A percentile compares a stretch with the other conserved stretches of the same genome.
phyloP scores from a whole-genome alignment of 805 yeast species.

The Schwanniomyces yamadae region DNA sequence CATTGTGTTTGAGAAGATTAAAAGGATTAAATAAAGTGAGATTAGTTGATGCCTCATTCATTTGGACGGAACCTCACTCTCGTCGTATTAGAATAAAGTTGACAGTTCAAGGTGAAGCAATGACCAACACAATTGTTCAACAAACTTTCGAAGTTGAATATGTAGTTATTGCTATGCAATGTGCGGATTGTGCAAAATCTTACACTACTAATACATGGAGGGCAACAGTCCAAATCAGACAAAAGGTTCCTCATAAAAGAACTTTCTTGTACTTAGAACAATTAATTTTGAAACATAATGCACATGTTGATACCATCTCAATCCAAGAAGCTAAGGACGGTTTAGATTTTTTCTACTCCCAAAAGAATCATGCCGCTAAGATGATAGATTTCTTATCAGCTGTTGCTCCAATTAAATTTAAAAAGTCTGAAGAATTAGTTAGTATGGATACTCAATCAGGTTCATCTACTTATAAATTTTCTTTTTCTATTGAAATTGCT shows the following conservation, averaged over 20 bases:
- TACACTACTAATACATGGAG: constrained; percentile 98
- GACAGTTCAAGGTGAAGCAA: constrained; percentile 96
- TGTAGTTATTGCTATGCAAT: constrained; percentile 91
- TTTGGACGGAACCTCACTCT: constrained; percentile 99
- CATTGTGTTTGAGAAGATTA: constrained; percentile 82
- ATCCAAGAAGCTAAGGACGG: constrained; percentile 94
- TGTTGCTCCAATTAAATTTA: constrained; percentile 80
- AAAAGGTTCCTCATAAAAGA: constrained; percentile 94
- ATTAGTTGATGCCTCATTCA: constrained; percentile 87
- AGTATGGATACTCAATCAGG: constrained; percentile 93
- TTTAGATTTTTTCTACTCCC: constrained; percentile 86
- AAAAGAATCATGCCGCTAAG: constrained; percentile 86
- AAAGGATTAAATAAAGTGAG: constrained; percentile 86
- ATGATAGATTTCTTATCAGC: constrained; percentile 87
- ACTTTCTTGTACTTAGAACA: constrained; percentile 95
- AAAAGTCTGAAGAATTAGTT: constrained; percentile 87
- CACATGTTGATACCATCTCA: constrained; percentile 90
- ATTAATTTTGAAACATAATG: constrained; percentile 85
- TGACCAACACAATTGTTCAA: constrained; percentile 86
- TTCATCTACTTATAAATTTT: constrained; percentile 80
- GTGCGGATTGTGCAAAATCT: constrained; percentile 97
- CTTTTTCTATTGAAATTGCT: constrained; percentile 89
- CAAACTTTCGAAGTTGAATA: constrained; percentile 94
- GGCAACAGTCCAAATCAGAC: constrained; percentile 96
- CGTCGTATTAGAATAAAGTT: constrained; percentile 88